These are phyloP conservation scores for Breviolum minutum DNA, from an alignment of 73 alveolate genomes.

Conservation along the genomic window DNA sequence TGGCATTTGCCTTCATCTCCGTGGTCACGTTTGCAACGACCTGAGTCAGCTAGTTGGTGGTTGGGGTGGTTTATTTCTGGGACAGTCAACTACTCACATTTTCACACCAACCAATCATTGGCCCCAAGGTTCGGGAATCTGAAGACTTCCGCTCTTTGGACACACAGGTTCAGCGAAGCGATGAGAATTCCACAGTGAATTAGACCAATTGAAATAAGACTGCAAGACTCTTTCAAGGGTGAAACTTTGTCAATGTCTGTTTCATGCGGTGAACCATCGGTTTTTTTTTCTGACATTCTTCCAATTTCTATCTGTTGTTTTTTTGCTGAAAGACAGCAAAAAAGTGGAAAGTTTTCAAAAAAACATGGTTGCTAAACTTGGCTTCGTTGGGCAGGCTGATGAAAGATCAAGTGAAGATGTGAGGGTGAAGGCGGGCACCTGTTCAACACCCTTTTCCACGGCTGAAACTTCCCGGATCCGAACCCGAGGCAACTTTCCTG, in stretches of 20 bases:
- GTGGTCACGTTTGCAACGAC: slow-evolving; percentile 1
- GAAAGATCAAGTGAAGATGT: background rate
- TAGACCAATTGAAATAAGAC: background rate
- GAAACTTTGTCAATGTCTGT: background rate
- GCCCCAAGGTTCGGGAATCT: slow-evolving; percentile 39
- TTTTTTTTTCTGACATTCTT: no score
- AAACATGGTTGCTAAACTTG: background rate
- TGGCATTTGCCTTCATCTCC: slow-evolving; percentile 62
- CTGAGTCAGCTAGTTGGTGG: background rate
- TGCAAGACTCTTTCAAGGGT: no score
- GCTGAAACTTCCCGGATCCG: background rate
- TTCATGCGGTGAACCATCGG: background rate
- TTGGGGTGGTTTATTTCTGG: background rate
- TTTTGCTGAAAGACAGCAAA: no score
- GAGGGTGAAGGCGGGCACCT: slow-evolving; percentile 1
- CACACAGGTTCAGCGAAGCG: background rate
- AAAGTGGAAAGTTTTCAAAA: no score
- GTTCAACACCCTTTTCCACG: background rate
- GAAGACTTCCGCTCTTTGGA: slow-evolving; percentile 50
- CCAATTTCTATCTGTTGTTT: no score
- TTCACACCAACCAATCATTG: background rate
- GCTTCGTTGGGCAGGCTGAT: background rate
- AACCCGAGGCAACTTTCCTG: slow-evolving; percentile 30
- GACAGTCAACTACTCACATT: background rate
- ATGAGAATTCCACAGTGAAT: background rate